Evolutionary conservation across 345 rosid genomes (phyloP), one percentile per base, ranked within the genome.

Genomic region (Sisymbrium irio): DNA sequence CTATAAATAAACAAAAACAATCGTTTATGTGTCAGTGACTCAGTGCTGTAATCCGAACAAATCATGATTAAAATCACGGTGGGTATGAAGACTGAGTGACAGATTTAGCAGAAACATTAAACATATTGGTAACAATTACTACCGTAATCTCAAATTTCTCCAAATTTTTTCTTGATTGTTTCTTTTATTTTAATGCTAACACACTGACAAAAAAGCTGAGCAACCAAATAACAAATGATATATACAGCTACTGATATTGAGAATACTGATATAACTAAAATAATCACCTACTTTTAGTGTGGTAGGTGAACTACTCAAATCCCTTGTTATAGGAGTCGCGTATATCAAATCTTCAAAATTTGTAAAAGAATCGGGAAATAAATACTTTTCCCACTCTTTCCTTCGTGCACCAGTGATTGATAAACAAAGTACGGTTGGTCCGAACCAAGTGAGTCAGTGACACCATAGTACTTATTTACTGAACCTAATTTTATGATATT

Each of bases 251-350:
- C 19, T 44, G 19, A 7, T 44, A 39, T 39, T 11, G 7, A 20
- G 36, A 40, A 22, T 63, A 10, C 17, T 17, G 55, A 64, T 30
- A 66, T 37, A 53, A 67, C 25, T 25, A 37, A 39, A 56, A 42
- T 28, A 68, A 22, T 28, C 5, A 62, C 33, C 10, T 62, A 1
- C 5, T n/a, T 36, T 37, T 49, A 11, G 35, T 53, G 37, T 59
- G 63, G 70, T 62, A 2, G 69, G 69, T 53, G 62, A 72, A 30
- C 69, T 10, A 51, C 36, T 28, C 15, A 49, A 9, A 50, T 39
- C 32, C 17, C 12, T 28, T 28, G 2, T 4, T 30, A 27, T 54
- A 14, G 35, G 58, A 32, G 18, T n/a, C 7, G 19, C n/a, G n/a
- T n/a, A n/a, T n/a, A 30, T 55, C 39, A 28, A 54, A n/a, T n/a